Conservation (phyloP, 1,284 basidiomycete genomes). For the Boletus albobrunnescens region DNA sequence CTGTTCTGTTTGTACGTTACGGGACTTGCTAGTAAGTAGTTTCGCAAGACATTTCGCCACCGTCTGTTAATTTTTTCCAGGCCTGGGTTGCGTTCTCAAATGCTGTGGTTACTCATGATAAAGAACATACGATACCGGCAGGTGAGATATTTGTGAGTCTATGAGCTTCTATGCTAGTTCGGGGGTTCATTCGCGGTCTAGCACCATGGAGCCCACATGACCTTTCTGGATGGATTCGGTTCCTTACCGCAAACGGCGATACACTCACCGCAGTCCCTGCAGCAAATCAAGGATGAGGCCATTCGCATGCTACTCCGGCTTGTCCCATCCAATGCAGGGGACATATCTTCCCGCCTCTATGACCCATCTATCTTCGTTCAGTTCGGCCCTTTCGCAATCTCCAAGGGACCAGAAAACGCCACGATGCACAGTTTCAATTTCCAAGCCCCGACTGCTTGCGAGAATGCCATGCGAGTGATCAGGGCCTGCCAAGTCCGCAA, state of each 20-base stretch:
- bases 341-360: conserved; percentile 31
- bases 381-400: conserved; percentile 76
- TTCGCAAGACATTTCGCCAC: not conserved
- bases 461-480: conserved; percentile 87
- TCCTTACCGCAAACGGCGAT: conserved; percentile 67
- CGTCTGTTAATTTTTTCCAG: conserved; percentile 39
- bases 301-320: conserved; percentile 46
- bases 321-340: conserved; percentile 40
- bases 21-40: conserved; percentile 81
- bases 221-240: conserved; percentile 79
- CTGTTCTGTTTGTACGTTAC: conserved; percentile 67
- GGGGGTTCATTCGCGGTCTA: conserved; percentile 31
- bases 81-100: conserved; percentile 93
- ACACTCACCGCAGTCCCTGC: conserved; percentile 50
- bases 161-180: conserved; percentile 1
- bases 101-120: conserved; percentile 42
- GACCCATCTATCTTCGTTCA: conserved; percentile 45
- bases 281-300: conserved; percentile 49
- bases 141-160: conserved; percentile 70
- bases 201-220: conserved; percentile 88
- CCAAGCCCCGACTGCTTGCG: conserved; percentile 82
- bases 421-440: conserved; percentile 68
- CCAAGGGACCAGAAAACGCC: conserved; percentile 49
- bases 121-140: conserved; percentile 38
- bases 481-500: conserved; percentile 89